Conservation (phyloP, 1,284 basidiomycete genomes). For the Marasmius fiardii region DNA sequence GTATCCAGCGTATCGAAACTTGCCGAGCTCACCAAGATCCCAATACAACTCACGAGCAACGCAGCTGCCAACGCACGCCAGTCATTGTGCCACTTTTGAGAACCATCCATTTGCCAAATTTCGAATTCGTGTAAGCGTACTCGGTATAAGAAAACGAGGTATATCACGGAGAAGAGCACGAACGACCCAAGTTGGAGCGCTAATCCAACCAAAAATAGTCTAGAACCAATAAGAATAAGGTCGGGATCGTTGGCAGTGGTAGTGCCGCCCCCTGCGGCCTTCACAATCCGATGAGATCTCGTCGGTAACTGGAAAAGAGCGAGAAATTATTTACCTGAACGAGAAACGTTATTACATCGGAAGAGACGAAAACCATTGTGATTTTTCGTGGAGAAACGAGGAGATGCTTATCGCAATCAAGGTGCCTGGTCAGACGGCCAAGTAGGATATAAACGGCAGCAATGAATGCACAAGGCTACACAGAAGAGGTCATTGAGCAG, state of each 20-base stretch:
- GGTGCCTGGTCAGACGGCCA: constrained; percentile 53
- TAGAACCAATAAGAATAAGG: constrained; percentile 19
- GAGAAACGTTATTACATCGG: constrained; percentile 67
- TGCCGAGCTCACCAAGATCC: constrained; percentile 47
- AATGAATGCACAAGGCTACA: constrained; percentile 71
- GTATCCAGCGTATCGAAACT: constrained; percentile 14
- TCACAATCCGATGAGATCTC: constrained; percentile 20
- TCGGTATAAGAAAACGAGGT: constrained; percentile 53
- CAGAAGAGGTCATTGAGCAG: background rate
- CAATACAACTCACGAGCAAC: constrained; percentile 58
- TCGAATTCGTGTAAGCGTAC: constrained; percentile 43
- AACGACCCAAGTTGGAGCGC: constrained; percentile 64
- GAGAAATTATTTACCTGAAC: constrained; percentile 47
- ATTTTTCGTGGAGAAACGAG: constrained; percentile 51
- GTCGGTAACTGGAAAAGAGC: background rate
- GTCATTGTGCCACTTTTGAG: constrained; percentile 47
- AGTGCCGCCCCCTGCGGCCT: constrained; percentile 42
- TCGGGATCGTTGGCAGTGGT: constrained; percentile 32
- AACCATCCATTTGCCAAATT: constrained; percentile 40
- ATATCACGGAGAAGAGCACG: constrained; percentile 56
- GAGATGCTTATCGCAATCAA: constrained; percentile 50
- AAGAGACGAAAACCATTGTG: constrained; percentile 49
- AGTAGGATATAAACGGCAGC: constrained; percentile 71
- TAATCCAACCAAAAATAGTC: constrained; percentile 64
- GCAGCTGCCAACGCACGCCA: constrained; percentile 59